Evolutionary conservation across 345 rosid species (phyloP), one percentile per base, ranked within the genome.

Genomic region (Fremontodendron californicum): DNA sequence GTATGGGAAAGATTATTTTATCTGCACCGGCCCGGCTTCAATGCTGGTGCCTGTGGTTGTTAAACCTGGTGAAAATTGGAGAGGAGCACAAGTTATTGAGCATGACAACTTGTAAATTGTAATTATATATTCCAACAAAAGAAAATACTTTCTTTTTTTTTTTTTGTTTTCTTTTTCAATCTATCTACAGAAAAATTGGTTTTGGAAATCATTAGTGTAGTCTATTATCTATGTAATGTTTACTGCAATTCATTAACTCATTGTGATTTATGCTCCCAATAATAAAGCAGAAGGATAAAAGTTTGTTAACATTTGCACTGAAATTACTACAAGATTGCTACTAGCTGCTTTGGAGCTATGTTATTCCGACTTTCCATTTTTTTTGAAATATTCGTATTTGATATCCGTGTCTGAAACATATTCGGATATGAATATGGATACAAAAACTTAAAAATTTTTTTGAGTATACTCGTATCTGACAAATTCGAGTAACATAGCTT

Each of bases 41-140:
- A 85, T 90, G 88, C 82, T 95, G 27, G 98, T 93, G 23, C 98
- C 98, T 12, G 83, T 84, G 31, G 86, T 84, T 40, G 76, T 93
- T 8, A 79, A 86, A 21, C 88, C 96, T 2, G 94, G 91, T 19
- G 92, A 88, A 74, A 76, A 79, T 1, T 91, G 98, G 97, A 93
- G 84, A 82, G 99, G 99, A 52, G 97, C 97, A 49, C 92, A 86
- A 79, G 91, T 94, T 58, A 93, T 93, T 61, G 97, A 94, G 81
- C 97, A 94, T 71, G 97, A 95, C 79, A 93, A 93, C 79, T 82
- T 95, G 91, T 95, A 87, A 57, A 23, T 33, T 94, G 90, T 94
- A 86, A 88, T 61, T 78, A 52, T 65, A 77, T 42, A 15, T 80
- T 37, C 61, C 74, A 40, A 29, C 51, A 75, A 46, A 7, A 19